Evolutionary conservation across 2,329 filamentous ascomycete species (phyloP).

Genomic region (Apiospora phragmitis): DNA sequence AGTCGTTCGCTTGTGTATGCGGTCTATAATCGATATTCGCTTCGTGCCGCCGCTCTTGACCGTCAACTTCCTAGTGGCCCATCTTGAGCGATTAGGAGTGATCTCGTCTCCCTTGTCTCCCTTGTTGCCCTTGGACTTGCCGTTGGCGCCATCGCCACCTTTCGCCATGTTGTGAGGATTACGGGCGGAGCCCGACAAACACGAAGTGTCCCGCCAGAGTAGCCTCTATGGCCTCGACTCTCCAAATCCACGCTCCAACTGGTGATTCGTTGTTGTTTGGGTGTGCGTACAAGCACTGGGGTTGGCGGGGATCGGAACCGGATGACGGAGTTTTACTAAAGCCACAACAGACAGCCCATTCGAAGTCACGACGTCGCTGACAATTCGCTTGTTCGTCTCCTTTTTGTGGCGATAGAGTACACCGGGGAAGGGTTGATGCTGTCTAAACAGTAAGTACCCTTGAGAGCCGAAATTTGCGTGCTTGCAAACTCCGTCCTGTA

Average conservation of each 20-base stretch:
- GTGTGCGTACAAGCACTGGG: neutral
- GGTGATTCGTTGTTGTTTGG: slow-evolving; percentile 12
- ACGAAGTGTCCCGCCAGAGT: slow-evolving; percentile 42
- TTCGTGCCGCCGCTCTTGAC: slow-evolving; percentile 76
- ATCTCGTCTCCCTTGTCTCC: slow-evolving; percentile 34
- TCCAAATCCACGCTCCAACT: neutral
- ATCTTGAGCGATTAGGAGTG: slow-evolving; percentile 79
- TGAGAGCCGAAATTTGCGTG: neutral
- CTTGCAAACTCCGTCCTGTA: slow-evolving; percentile 1
- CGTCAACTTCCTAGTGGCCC: slow-evolving; percentile 89
- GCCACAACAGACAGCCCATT: slow-evolving; percentile 7
- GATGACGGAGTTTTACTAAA: neutral
- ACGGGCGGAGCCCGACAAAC: slow-evolving; percentile 46
- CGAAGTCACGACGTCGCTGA: slow-evolving; percentile 6
- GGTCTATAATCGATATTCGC: slow-evolving; percentile 78
- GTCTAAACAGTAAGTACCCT: neutral
- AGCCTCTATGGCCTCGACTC: slow-evolving; percentile 31
- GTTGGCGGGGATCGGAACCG: neutral
- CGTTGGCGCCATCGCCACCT: slow-evolving; percentile 27
- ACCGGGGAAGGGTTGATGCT: neutral
- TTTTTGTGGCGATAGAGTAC: neutral
- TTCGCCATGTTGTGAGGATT: slow-evolving; percentile 36
- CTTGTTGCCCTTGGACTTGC: slow-evolving; percentile 20
- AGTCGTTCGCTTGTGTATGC: slow-evolving; percentile 62
- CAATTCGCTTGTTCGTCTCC: slow-evolving; percentile 3